Evolutionary conservation across 2,329 filamentous ascomycete genomes (phyloP), one percentile per base, ranked within the genome.

Genomic region (Neofusicoccum parvum): DNA sequence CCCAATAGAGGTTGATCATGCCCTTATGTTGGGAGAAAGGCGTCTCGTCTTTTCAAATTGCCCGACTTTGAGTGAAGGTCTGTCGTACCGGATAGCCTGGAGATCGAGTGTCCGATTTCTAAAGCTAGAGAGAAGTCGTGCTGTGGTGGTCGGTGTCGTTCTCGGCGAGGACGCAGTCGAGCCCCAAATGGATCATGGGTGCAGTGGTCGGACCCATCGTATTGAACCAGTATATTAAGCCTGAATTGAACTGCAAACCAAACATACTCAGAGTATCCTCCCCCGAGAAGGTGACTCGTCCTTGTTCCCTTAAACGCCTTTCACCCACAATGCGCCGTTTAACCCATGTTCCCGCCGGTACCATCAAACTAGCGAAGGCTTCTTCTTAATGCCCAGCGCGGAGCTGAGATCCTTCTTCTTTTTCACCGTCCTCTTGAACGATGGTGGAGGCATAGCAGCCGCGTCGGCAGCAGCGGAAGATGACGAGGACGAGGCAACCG

Each of bases 301-400:
- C 10, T 39, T 46, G 2, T 17, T 9, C 27, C 14, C 15, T 27
- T 23, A 27, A 58, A 58, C 53, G 37, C 53, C 53, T 4, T 45
- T n/a, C 11, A 11, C 9, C 53, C 14, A 20, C 7, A 36, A 34
- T n/a, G 27, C 27, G 15, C 48, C 48, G 23, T 27, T 49, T 14
- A 3, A 34, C 27, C n/a, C 4, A 36, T 51, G 3, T 32, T 5
- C 14, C 27, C 27, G 5, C 32, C 9, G n/a, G 14, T 9, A 15
- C 41, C 12, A 14, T 64, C 14, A 65, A 23, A 65, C 51, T 23
- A 65, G 20, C 7, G 62, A 62, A 14, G 51, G 36, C 43, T 93
- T 94, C 83, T 92, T 95, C 82, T 97, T 97, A 72, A 97, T 94
- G 1, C 94, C 93, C 56, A 97, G 78, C 23, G 89, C 81, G 14